A percentile compares a stretch with the other conserved stretches of the same genome.
Evolutionary conservation across 164 flowering plant genomes (phyloP).

Genomic region (Vitis rupestris): DNA sequence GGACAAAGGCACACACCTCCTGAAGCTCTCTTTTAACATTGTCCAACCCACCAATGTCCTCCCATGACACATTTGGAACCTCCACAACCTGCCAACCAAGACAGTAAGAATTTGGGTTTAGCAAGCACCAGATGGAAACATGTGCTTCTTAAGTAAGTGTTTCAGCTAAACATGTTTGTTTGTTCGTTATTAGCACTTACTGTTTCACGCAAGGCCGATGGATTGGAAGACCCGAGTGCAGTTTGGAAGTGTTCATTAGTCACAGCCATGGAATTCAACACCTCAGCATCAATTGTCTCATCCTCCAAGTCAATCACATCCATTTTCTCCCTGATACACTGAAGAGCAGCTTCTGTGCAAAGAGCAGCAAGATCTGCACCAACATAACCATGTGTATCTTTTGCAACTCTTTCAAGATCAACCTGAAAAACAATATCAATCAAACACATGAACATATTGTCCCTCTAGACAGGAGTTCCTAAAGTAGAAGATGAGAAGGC

Average conservation of each 20-base stretch:
- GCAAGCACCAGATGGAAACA: no score
- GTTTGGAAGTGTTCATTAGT: conserved; percentile 65
- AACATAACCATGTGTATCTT: conserved; percentile 70
- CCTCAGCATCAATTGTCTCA: conserved; percentile 65
- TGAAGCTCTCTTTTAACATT: conserved; percentile 65
- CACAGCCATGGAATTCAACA: conserved; percentile 71
- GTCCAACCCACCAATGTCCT: conserved; percentile 70
- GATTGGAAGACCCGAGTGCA: conserved; percentile 58
- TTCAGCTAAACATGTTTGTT: no score
- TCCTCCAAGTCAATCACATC: conserved; percentile 69
- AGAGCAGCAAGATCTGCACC: conserved; percentile 77
- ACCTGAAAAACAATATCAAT: conserved; percentile 35
- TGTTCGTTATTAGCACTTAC: conserved; percentile 24
- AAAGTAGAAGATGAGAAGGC: neutral
- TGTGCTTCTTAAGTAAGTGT: neutral
- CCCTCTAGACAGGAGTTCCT: neutral
- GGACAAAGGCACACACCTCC: conserved; percentile 24
- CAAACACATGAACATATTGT: neutral
- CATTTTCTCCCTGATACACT: conserved; percentile 73
- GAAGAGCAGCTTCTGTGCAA: conserved; percentile 75
- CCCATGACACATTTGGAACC: conserved; percentile 75
- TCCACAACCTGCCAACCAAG: conserved; percentile 55
- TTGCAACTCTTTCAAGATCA: conserved; percentile 60
- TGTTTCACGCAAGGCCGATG: conserved; percentile 70
- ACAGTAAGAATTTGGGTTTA: no score